Percentiles rank a stretch among this genome's conserved stretches.
phyloP scores from a whole-genome alignment of 140 eudicot genomes.

The Senecio squalidus region DNA sequence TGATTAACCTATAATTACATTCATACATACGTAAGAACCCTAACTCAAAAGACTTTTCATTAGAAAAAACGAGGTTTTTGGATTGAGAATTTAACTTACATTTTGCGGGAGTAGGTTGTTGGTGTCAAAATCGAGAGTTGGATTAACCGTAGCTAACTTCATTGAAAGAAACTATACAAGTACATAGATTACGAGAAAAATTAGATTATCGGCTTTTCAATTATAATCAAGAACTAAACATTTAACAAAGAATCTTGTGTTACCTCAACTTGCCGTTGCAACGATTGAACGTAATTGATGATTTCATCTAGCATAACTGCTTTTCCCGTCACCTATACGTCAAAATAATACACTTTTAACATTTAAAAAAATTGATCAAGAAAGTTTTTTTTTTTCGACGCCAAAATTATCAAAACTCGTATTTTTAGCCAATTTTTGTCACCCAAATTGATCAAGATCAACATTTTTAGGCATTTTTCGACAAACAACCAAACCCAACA shows the following conservation, averaged over 20 bases:
- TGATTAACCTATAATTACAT: conserved; percentile 40
- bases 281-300: conserved; percentile 84
- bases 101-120: conserved; percentile 41
- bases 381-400: not conserved
- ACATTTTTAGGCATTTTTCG: not conserved
- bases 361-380: not conserved
- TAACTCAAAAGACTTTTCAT: not conserved
- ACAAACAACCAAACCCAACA: too few species aligned
- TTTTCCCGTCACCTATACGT: conserved; percentile 83
- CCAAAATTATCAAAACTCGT: not conserved
- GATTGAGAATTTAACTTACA: conserved; percentile 35
- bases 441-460: not conserved
- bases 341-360: too few species aligned
- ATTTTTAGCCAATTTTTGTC: not conserved
- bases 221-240: not conserved
- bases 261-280: conserved; percentile 97
- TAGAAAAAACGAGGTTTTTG: not conserved
- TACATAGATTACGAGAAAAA: not conserved
- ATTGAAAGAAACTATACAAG: conserved; percentile 73
- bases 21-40: not conserved
- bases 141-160: conserved; percentile 86
- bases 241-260: not conserved
- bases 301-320: conserved; percentile 95
- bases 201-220: not conserved
- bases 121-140: conserved; percentile 52